These are phyloP conservation scores for Colletotrichum spinosum DNA, from an alignment of 2,329 filamentous ascomycete genomes.

Conservation along the genomic window DNA sequence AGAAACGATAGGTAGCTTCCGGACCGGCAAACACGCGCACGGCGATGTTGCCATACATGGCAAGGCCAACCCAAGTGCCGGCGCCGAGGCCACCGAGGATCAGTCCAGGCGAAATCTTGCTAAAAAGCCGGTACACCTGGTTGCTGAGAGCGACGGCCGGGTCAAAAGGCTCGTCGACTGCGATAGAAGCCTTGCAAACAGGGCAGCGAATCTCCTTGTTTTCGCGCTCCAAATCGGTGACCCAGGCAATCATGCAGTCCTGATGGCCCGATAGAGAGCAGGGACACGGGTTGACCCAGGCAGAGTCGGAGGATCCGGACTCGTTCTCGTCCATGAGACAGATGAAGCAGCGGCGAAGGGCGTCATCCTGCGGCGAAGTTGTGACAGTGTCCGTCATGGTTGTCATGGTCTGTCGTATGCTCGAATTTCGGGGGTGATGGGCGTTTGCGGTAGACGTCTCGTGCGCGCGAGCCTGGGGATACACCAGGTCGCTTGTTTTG, in stretches of 20 bases:
- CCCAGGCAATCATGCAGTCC: constrained; percentile 89
- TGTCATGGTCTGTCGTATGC: background rate
- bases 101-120: constrained; percentile 69
- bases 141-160: constrained; percentile 76
- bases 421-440: background rate
- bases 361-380: constrained; percentile 5
- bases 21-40: constrained; percentile 65
- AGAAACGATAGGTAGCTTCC: constrained; percentile 44
- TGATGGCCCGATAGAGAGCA: constrained; percentile 94
- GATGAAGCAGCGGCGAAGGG: constrained; percentile 67
- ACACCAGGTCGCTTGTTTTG: no score
- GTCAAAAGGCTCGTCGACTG: constrained; percentile 80
- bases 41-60: constrained; percentile 64
- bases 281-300: constrained; percentile 89
- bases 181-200: constrained; percentile 87
- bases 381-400: constrained; percentile 10
- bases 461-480: constrained; percentile 13
- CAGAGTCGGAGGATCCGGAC: constrained; percentile 54
- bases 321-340: constrained; percentile 70
- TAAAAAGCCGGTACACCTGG: constrained; percentile 64
- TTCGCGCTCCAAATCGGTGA: constrained; percentile 83
- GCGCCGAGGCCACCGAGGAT: constrained; percentile 70
- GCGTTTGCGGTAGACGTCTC: constrained; percentile 3
- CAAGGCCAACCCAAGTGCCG: constrained; percentile 63
- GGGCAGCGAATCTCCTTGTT: constrained; percentile 81